Evolutionary conservation across 257 asterid genomes (phyloP).

Genomic region (Lithospermum erythrorhizon): DNA sequence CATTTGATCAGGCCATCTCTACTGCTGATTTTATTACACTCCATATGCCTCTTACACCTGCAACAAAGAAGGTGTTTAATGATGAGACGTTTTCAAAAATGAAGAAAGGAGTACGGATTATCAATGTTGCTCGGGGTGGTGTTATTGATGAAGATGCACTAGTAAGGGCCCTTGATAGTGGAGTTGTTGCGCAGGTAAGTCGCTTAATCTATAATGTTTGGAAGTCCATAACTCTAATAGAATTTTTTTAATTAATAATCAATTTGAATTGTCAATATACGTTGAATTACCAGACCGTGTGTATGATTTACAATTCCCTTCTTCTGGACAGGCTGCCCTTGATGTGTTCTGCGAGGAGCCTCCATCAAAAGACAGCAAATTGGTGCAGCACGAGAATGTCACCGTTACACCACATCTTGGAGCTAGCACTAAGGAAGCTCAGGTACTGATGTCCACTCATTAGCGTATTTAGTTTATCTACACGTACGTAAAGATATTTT

Average conservation of each 20-base stretch:
- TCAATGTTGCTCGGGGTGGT: constrained; percentile 97
- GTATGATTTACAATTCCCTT: neutral
- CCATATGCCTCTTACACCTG: constrained; percentile 91
- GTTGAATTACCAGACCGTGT: neutral
- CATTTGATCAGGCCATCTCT: constrained; percentile 74
- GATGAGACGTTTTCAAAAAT: constrained; percentile 83
- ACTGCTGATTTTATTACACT: constrained; percentile 80
- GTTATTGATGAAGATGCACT: constrained; percentile 95
- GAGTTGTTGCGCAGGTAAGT: constrained; percentile 84
- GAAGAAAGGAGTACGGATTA: constrained; percentile 84
- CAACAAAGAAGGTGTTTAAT: constrained; percentile 60
- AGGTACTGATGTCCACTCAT: constrained; percentile 30
- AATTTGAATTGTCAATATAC: neutral
- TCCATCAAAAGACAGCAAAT: constrained; percentile 72
- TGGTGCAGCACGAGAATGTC: constrained; percentile 65
- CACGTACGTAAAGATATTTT: constrained; percentile 10
- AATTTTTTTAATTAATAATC: neutral
- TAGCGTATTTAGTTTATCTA: neutral
- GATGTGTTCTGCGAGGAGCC: constrained; percentile 96
- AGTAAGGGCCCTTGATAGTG: constrained; percentile 77
- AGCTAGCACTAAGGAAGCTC: constrained; percentile 95
- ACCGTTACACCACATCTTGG: constrained; percentile 96
- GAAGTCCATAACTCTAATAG: neutral
- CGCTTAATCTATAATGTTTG: constrained; percentile 1
- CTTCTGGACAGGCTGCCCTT: constrained; percentile 71